Evolutionary conservation across 169 alveolate species (phyloP), one percentile per base, ranked within the genome.

Genomic region (Plasmodium coatneyi): DNA sequence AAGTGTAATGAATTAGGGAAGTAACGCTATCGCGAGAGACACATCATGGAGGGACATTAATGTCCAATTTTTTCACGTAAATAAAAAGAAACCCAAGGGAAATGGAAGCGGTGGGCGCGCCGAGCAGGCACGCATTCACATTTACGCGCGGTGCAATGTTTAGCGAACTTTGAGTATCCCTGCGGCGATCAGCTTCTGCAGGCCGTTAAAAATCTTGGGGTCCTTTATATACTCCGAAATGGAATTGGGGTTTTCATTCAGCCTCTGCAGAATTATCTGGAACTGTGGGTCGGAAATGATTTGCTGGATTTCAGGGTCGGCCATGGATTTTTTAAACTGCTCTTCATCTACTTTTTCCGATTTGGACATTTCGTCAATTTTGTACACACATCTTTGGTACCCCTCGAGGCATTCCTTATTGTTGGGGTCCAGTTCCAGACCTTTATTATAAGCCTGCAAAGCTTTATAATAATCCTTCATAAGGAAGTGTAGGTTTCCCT

Each of bases 401-500:
- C 98, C 95, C 82, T 93, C 97, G 95, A 96, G 28, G 97, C 98
- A 94, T 96, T 97, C 96, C 91, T 95, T 82, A 95, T 98, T 98
- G 49, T 95, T 96, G 1, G 99, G 99, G 80, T 98, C 99, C 36
- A 98, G 39, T 74, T 98, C 98, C 71, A 98, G 95, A 1, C 99
- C 99, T 93, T 98, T 96, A 83, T 98, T 99, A 94, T 96, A 99
- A 32, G 99, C 98, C 89, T 97, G 98, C 82, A 98, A 82, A 30
- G 99, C 99, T 96, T 99, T 99, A 96, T 99, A 98, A 92, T 98
- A 99, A 92, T 99, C 99, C 96, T 99, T 99, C 98, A 99, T 96
- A 71, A 97, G 92, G 91, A 93, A 96, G 94, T 99, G 99, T 71
- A 98, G 93, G 71, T 96, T 97, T 34, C 99, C 99, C 96, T 99